A percentile compares a stretch with the other conserved stretches of the same genome.
phyloP scores from a whole-genome alignment of 2,329 filamentous ascomycete genomes.

The Claviceps sp. region DNA sequence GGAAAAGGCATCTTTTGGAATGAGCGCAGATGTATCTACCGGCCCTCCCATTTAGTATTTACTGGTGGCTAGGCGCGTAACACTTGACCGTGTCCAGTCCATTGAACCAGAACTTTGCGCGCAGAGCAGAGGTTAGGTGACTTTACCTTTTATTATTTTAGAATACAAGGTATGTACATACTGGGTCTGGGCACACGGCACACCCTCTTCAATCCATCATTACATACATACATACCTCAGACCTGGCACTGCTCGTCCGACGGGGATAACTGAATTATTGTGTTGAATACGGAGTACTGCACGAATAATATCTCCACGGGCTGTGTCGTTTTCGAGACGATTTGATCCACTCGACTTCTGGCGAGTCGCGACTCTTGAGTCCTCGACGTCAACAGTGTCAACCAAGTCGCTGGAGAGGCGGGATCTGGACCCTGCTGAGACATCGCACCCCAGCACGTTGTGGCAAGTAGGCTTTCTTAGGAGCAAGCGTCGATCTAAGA shows the following conservation, averaged over 20 bases:
- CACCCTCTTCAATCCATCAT: too few species aligned
- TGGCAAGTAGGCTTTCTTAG: background rate
- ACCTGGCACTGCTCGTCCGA: too few species aligned
- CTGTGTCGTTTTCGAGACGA: background rate
- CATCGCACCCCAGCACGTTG: constrained; percentile 3
- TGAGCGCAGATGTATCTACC: background rate
- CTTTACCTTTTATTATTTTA: too few species aligned
- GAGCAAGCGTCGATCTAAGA: background rate
- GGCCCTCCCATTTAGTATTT: background rate
- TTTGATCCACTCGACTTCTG: background rate
- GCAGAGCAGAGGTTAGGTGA: background rate
- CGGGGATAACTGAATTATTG: too few species aligned
- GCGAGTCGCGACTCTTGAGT: background rate
- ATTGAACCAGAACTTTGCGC: background rate
- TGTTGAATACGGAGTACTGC: too few species aligned
- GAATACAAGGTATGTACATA: too few species aligned
- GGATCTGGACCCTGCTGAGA: background rate
- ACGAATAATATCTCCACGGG: background rate
- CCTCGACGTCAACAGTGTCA: background rate
- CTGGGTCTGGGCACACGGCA: too few species aligned
- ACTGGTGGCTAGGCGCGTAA: too few species aligned
- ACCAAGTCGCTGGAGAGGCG: background rate
- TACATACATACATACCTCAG: too few species aligned
- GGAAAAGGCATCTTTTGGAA: background rate
- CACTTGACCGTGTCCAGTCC: background rate